phyloP scores from a whole-genome alignment of 768 basidiomycete species.

The Suillus tomentosus region DNA sequence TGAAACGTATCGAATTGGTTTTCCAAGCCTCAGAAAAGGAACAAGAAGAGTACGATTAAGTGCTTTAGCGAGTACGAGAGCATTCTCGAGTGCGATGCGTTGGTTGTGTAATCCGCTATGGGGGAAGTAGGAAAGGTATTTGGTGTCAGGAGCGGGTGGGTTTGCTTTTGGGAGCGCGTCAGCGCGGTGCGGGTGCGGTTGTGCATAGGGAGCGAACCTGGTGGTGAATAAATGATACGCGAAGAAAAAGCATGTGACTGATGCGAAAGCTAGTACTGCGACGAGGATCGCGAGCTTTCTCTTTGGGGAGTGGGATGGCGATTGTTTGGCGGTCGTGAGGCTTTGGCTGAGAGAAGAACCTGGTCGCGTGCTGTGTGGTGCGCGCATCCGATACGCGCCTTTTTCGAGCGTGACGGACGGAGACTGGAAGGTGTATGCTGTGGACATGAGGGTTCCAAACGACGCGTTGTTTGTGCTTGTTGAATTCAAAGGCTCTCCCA shows the following conservation, averaged over 20 bases:
- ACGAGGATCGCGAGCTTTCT: conserved; percentile 46
- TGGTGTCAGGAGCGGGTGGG: conserved; percentile 39
- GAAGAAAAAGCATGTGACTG: conserved; percentile 53
- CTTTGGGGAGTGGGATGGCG: conserved; percentile 19
- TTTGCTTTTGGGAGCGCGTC: conserved; percentile 34
- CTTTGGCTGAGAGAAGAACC: conserved; percentile 24
- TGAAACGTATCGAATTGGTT: conserved; percentile 59
- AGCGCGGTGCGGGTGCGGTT: conserved; percentile 24
- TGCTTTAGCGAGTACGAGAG: conserved; percentile 65
- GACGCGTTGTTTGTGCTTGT: neutral
- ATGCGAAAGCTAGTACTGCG: conserved; percentile 47
- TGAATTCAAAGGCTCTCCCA: neutral
- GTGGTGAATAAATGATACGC: conserved; percentile 68
- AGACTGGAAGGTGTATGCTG: conserved; percentile 41
- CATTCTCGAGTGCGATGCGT: conserved; percentile 85
- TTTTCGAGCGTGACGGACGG: conserved; percentile 69
- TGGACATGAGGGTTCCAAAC: conserved; percentile 4
- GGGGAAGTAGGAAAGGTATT: conserved; percentile 74
- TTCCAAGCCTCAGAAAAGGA: conserved; percentile 74
- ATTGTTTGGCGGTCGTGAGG: conserved; percentile 15
- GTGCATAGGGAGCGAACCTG: conserved; percentile 42
- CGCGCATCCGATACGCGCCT: conserved; percentile 66
- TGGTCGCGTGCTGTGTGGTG: conserved; percentile 33
- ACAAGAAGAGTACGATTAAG: conserved; percentile 79
- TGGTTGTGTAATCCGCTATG: conserved; percentile 89